These are phyloP conservation scores for Orbilia quercus DNA, from an alignment of 2,329 filamentous ascomycete genomes.

Conservation along the genomic window DNA sequence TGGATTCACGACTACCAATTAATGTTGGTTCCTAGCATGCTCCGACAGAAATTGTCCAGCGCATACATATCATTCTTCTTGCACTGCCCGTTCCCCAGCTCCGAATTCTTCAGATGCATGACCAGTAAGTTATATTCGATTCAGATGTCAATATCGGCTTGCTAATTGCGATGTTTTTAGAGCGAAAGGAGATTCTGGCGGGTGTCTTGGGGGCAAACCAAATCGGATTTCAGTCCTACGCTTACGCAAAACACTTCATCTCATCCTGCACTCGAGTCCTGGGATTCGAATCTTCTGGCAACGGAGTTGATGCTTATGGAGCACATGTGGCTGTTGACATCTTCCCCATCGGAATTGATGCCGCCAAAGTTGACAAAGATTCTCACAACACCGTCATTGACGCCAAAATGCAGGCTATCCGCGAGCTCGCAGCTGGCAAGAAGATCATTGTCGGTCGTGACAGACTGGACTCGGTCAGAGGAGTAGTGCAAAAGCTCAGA, in stretches of 20 bases:
- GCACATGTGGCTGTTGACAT: conserved; percentile 89
- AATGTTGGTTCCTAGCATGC: conserved; percentile 85
- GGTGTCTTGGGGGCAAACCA: conserved; percentile 91
- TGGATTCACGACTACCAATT: conserved; percentile 96
- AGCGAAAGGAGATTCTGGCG: conserved; percentile 88
- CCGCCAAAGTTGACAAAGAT: conserved; percentile 80
- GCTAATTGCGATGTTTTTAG: conserved; percentile 65
- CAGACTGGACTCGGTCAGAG: conserved; percentile 89
- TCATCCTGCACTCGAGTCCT: conserved; percentile 92
- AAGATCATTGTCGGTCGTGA: conserved; percentile 96
- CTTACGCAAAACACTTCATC: conserved; percentile 92
- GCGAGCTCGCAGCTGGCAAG: conserved; percentile 83
- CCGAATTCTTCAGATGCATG: conserved; percentile 91
- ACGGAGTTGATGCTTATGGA: conserved; percentile 86
- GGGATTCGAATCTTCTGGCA: conserved; percentile 70
- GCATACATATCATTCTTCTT: conserved; percentile 96
- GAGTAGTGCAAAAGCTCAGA: conserved; percentile 94
- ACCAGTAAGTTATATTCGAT: conserved; percentile 51
- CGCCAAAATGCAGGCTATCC: conserved; percentile 77
- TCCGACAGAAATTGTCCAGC: conserved; percentile 85
- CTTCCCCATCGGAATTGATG: conserved; percentile 94
- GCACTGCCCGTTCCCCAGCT: conserved; percentile 93
- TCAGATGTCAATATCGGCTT: background rate
- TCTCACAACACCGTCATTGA: conserved; percentile 77
- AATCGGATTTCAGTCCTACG: conserved; percentile 94